phyloP scores from a whole-genome alignment of 441 rosid genomes.

The Populus hybrid region DNA sequence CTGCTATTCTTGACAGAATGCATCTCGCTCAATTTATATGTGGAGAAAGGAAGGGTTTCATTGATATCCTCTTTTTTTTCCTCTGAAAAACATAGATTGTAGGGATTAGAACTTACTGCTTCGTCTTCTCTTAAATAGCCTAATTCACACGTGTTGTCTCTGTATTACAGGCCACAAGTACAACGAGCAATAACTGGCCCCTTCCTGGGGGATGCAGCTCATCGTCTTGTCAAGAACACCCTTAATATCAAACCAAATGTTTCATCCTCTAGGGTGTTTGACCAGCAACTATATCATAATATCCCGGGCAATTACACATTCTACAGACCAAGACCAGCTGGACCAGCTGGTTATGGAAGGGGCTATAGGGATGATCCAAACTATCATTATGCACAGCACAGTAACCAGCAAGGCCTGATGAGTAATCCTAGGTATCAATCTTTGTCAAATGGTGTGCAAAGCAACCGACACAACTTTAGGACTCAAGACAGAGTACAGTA shows the following conservation, averaged over 20 bases:
- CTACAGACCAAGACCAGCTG: conserved; percentile 55
- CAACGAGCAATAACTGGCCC: conserved; percentile 81
- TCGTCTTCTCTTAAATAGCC: not conserved
- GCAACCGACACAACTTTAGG: conserved; percentile 40
- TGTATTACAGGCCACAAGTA: conserved; percentile 59
- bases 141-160: not conserved
- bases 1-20: too few species aligned
- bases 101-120: not conserved
- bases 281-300: conserved; percentile 42
- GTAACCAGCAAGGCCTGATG: conserved; percentile 35
- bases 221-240: conserved; percentile 89
- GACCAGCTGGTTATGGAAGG: conserved; percentile 58
- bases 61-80: not conserved
- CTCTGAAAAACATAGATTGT: not conserved
- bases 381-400: conserved; percentile 41
- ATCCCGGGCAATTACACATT: conserved; percentile 37
- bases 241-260: conserved; percentile 71
- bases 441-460: conserved; percentile 43
- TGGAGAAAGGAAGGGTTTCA: not conserved
- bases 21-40: not conserved
- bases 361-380: conserved; percentile 43
- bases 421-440: conserved; percentile 43
- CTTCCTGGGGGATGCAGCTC: conserved; percentile 88
- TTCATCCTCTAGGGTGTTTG: conserved; percentile 41
- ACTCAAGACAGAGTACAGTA: conserved; percentile 45